Evolutionary conservation across 805 yeast species (phyloP), one percentile per base, ranked within the genome.

Genomic region (Priceomyces carsonii): DNA sequence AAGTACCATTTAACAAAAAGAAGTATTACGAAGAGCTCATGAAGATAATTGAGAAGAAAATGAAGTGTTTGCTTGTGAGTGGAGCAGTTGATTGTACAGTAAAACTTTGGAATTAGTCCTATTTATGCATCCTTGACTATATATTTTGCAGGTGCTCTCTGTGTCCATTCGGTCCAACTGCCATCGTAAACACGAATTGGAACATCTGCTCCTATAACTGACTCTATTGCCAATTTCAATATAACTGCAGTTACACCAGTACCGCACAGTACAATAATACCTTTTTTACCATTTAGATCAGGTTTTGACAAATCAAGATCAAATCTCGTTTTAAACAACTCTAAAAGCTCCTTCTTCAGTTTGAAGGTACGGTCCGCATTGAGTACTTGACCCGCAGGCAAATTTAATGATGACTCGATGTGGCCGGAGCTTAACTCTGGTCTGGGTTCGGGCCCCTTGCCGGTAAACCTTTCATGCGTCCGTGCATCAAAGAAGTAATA

Each of bases 171-270:
- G 6, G 76, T 69, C 95, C 95, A 85, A 27, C 87, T 79, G 8
- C 95, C 99, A 51, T 93, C 99, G 49, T 67, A 66, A 1, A 67
- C 71, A 30, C 66, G 53, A 13, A 69, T 44, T 5, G 71, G 63
- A 12, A 63, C 58, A 8, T 63, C 49, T n/a, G 59, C 49, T 8
- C 65, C 60, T 23, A 61, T 55, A 10, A 71, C 51, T 4, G 60
- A 52, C 32, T 72, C 63, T 28, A 68, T 53, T 1, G 95, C 98
- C 6, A 83, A 66, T 59, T 85, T 83, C 29, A 91, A 72, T 26
- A 93, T 80, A 44, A 91, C 87, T 1, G 97, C 98, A 8, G 97
- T 82, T 32, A 93, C 97, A 29, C 98, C 99, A 0, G 97, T 83
- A 18, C 98, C 99, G 57, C 99, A 93, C 86, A 86, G 79, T 25